Percentiles rank a stretch among this genome's conserved stretches.
Conservation (phyloP, 192 early-diverging fungal species). For the Podila clonocystis region DNA sequence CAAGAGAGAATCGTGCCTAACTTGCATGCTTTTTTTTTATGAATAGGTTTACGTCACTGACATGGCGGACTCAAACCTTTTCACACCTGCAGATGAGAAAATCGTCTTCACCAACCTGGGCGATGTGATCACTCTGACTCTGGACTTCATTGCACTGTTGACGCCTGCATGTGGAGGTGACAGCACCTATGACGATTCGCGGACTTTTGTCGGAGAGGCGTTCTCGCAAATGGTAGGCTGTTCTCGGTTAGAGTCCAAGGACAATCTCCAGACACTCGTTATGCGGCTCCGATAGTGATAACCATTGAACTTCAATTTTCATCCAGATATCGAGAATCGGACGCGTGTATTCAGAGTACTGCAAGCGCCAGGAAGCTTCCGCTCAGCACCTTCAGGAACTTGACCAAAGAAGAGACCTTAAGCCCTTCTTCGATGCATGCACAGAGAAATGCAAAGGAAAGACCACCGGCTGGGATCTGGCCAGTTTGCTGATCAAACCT, state of each 20-base stretch:
- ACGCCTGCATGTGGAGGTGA: constrained; percentile 62
- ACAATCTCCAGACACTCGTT: background rate
- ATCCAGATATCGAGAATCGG: constrained; percentile 35
- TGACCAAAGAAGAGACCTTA: constrained; percentile 45
- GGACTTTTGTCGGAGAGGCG: constrained; percentile 58
- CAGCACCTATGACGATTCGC: constrained; percentile 28
- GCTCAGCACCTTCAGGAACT: constrained; percentile 72
- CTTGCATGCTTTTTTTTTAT: background rate
- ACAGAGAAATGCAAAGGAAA: constrained; percentile 69
- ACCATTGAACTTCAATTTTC: background rate
- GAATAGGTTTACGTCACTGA: constrained; percentile 69
- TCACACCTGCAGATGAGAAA: constrained; percentile 71
- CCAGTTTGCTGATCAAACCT: constrained; percentile 92
- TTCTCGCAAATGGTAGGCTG: constrained; percentile 62
- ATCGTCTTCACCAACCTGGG: constrained; percentile 84
- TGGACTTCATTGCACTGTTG: constrained; percentile 71
- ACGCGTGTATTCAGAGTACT: constrained; percentile 78
- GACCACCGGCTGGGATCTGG: constrained; percentile 93
- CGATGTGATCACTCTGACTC: constrained; percentile 73
- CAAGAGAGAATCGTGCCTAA: no score
- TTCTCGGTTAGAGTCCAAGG: constrained; percentile 14
- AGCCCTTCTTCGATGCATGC: constrained; percentile 62
- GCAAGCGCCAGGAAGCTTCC: constrained; percentile 79
- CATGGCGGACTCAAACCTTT: constrained; percentile 50
- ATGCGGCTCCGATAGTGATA: background rate